phyloP scores from a whole-genome alignment of 768 basidiomycete species.

The Sarcomyxa edulis region DNA sequence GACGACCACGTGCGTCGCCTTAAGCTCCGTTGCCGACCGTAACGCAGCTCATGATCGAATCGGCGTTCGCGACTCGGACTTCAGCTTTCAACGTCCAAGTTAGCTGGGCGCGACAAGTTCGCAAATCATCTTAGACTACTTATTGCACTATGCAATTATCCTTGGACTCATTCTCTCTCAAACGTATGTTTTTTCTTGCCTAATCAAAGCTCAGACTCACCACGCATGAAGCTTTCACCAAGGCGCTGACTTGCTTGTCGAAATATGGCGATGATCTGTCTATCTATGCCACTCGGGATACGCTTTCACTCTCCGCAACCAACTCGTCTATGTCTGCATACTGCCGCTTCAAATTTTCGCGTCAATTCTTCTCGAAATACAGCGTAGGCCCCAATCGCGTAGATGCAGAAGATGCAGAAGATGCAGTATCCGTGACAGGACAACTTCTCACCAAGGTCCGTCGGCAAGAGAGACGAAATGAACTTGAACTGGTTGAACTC shows the following conservation, averaged over 20 bases:
- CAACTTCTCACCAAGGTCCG: constrained; percentile 68
- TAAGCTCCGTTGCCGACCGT: too few species aligned
- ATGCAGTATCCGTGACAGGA: constrained; percentile 44
- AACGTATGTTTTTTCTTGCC: constrained; percentile 8
- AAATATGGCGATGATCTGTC: constrained; percentile 80
- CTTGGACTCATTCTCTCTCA: constrained; percentile 24
- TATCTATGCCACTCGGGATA: constrained; percentile 57
- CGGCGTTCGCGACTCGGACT: too few species aligned
- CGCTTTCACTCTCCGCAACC: constrained; percentile 62
- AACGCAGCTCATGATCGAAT: too few species aligned
- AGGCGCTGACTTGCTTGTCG: constrained; percentile 69
- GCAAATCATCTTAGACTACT: too few species aligned
- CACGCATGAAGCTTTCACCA: constrained; percentile 58
- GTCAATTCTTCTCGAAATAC: constrained; percentile 68
- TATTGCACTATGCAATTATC: constrained; percentile 49
- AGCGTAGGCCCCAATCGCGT: constrained; percentile 25
- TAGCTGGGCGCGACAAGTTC: too few species aligned
- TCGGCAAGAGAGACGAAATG: background rate
- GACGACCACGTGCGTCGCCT: too few species aligned
- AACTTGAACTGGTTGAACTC: constrained; percentile 5
- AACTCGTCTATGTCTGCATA: constrained; percentile 83
- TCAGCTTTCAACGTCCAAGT: too few species aligned
- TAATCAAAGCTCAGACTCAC: constrained; percentile 14
- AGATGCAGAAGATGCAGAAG: constrained; percentile 13
- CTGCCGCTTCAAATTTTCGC: constrained; percentile 68